These are phyloP conservation scores for Boletus reticuloceps DNA, from an alignment of 768 basidiomycete genomes.

Conservation along the genomic window DNA sequence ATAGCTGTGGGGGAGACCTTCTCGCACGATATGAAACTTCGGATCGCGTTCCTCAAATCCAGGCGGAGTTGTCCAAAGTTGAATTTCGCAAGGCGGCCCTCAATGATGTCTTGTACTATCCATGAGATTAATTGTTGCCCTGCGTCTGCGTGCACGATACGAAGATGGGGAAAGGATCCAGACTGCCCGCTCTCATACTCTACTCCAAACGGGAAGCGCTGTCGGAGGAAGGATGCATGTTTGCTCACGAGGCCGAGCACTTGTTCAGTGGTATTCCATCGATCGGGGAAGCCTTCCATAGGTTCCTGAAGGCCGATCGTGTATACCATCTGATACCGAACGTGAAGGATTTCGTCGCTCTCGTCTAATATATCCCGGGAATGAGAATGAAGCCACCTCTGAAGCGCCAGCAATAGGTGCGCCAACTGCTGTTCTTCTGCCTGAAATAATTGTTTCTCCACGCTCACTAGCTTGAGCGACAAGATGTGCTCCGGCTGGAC, in stretches of 20 bases:
- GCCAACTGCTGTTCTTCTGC: background rate
- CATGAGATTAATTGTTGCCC: constrained; percentile 11
- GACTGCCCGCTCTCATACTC: constrained; percentile 12
- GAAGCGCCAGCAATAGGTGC: constrained; percentile 23
- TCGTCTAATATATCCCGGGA: constrained; percentile 31
- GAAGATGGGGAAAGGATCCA: constrained; percentile 23
- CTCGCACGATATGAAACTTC: constrained; percentile 22
- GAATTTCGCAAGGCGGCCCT: constrained; percentile 12
- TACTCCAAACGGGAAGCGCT: constrained; percentile 2
- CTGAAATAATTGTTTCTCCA: constrained; percentile 33
- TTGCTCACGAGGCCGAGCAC: constrained; percentile 27
- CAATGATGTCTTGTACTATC: constrained; percentile 16
- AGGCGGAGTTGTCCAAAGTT: constrained; percentile 12
- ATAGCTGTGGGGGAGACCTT: background rate
- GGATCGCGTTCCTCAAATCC: constrained; percentile 4
- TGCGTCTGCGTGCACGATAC: constrained; percentile 16
- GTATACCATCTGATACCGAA: constrained; percentile 38
- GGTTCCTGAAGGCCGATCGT: constrained; percentile 29
- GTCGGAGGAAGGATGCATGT: constrained; percentile 9
- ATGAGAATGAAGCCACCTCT: constrained; percentile 23
- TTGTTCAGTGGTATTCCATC: constrained; percentile 34
- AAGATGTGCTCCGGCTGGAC: constrained; percentile 53
- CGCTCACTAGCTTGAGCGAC: constrained; percentile 46
- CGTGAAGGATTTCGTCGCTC: constrained; percentile 31
- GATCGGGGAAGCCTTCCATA: constrained; percentile 30